Conservation (phyloP, 2,329 filamentous ascomycete species). For the Ophiocordyceps camponoti-leonardi region DNA sequence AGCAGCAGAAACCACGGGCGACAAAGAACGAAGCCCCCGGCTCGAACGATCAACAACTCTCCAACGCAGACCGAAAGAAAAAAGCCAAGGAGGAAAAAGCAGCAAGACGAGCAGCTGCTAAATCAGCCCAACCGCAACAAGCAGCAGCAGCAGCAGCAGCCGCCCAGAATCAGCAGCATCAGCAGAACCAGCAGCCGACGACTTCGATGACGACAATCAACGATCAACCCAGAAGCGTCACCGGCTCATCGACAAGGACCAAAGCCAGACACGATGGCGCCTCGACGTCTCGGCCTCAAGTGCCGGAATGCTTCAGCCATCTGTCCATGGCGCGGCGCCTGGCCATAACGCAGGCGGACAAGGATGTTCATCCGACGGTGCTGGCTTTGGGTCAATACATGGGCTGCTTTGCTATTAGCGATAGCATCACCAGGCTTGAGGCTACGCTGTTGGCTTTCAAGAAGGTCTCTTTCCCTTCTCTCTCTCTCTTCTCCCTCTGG, state of each 20-base stretch:
- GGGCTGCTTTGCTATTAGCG: conserved; percentile 72
- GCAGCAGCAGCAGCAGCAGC: conserved; percentile 20
- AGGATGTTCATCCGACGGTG: conserved; percentile 74
- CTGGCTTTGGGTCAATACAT: conserved; percentile 79
- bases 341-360: conserved; percentile 40
- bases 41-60: conserved; percentile 42
- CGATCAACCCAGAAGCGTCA: background rate
- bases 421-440: conserved; percentile 75
- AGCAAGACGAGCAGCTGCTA: conserved; percentile 60
- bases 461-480: conserved; percentile 31
- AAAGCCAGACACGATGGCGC: conserved; percentile 29
- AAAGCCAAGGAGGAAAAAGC: conserved; percentile 83
- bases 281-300: conserved; percentile 40
- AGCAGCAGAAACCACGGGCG: conserved; percentile 9
- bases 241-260: background rate
- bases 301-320: conserved; percentile 65
- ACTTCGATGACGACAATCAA: background rate
- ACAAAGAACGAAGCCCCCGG: conserved; percentile 2
- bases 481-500: too few species aligned
- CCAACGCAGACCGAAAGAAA: conserved; percentile 71
- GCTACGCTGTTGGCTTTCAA: conserved; percentile 83
- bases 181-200: conserved; percentile 12
- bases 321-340: conserved; percentile 50
- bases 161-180: too few species aligned
- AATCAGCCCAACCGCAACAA: conserved; percentile 30